phyloP scores from a whole-genome alignment of 805 yeast genomes.

The Kodamaea sagamina region DNA sequence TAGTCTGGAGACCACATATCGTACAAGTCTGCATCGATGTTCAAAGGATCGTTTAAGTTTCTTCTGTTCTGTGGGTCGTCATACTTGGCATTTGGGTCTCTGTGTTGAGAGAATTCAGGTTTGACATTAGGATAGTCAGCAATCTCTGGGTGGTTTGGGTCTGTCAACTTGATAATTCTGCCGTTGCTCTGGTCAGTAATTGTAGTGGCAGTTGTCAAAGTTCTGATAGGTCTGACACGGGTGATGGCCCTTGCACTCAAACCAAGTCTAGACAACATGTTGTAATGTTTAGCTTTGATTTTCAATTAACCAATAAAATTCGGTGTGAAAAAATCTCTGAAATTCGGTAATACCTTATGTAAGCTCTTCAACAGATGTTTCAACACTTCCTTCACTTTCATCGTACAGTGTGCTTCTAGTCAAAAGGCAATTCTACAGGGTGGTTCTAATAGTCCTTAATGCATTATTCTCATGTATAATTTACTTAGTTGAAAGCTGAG shows the following conservation, averaged over 20 bases:
- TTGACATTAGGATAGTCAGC: slow-evolving; percentile 68
- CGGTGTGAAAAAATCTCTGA: slow-evolving; percentile 12
- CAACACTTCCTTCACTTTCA: too few species aligned
- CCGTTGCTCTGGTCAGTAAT: slow-evolving; percentile 45
- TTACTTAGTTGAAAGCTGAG: slow-evolving; percentile 26
- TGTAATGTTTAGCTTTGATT: slow-evolving; percentile 10
- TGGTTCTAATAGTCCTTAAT: not conserved
- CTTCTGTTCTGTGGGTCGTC: slow-evolving; percentile 83
- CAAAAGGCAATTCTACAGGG: not conserved
- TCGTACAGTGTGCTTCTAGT: not conserved
- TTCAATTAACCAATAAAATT: slow-evolving; percentile 17
- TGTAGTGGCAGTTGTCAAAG: slow-evolving; percentile 37
- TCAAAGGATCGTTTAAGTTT: slow-evolving; percentile 71
- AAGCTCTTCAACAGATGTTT: not conserved
- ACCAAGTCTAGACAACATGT: slow-evolving; percentile 34
- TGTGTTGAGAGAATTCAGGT: slow-evolving; percentile 59
- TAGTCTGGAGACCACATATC: slow-evolving; percentile 89
- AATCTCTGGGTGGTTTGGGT: slow-evolving; percentile 43
- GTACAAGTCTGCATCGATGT: slow-evolving; percentile 68
- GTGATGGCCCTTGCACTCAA: slow-evolving; percentile 18
- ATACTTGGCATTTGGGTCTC: slow-evolving; percentile 70
- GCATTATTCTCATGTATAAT: slow-evolving; percentile 4
- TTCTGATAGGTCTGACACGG: slow-evolving; percentile 14
- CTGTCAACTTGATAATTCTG: slow-evolving; percentile 40
- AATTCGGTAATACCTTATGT: too few species aligned